Base-by-base conservation (phyloP, 805 yeast genomes). In the Suhomyces prunicola region DNA sequence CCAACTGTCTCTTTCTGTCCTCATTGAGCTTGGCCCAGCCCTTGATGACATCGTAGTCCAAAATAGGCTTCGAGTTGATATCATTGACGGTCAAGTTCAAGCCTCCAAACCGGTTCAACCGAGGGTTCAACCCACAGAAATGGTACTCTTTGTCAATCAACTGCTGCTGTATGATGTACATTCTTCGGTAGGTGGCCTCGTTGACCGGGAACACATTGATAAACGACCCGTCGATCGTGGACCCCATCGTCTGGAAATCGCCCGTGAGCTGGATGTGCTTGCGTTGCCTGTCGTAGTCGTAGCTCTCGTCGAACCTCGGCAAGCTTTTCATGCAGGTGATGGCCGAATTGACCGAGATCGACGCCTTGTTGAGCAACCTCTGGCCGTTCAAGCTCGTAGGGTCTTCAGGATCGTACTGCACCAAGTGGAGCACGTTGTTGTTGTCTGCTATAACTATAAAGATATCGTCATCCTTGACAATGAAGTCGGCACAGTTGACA, bases 381-480 rank as follows among this genome's bases (percentile, higher is more conserved):
- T 86, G 89, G 5, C 98, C 98, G 51, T 90, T 84, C 44, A 84
- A 70, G 1, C 97, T 90, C 22, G 80, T 78, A 0, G 94, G 88
- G 63, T 90, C 96, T 56, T 92, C 97, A 0, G 98, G 98, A 57
- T 94, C 96, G 65, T 89, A 94, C 62, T 88, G 89, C 41, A 90
- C 69, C 8, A 93, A 62, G 64, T 89, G 96, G 23, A 94, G 64
- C 7, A 81, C 76, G 23, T 83, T 80, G 46, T 83, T 78, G 47
- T 81, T 79, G 66, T 92, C 97, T 2, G 90, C 87, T 15, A 84
- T 77, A 1, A 86, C 73, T 44, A 90, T 77, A 60, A 69, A 83
- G 10, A 92, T 69, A 48, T 88, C 87, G 9, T 87, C 88, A 53
- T 87, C 88, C 52, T 84, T 79, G 13, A 84, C 82, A 24, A 89